Percentiles rank a stretch among this genome's conserved stretches.
Conservation (phyloP, 1,284 basidiomycete genomes). For the Mycena sp. region DNA sequence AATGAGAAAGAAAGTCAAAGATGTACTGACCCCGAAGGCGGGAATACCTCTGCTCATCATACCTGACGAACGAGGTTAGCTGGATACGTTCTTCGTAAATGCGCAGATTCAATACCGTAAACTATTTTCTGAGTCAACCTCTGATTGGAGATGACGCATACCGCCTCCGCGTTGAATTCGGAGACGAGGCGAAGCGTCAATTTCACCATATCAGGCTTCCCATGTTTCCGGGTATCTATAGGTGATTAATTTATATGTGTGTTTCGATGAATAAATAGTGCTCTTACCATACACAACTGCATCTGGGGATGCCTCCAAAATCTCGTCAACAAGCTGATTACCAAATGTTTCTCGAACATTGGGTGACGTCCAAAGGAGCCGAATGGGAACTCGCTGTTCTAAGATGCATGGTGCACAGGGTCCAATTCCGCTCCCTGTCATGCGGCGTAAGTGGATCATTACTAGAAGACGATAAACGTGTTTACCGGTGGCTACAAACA, state of each 20-base stretch:
- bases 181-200: slow-evolving; percentile 53
- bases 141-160: slow-evolving; percentile 69
- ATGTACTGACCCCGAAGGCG: slow-evolving; percentile 20
- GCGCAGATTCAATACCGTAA: slow-evolving; percentile 52
- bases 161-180: slow-evolving; percentile 70
- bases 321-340: slow-evolving; percentile 63
- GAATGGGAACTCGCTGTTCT: slow-evolving; percentile 59
- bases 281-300: slow-evolving; percentile 66
- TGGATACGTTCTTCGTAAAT: no score
- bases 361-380: slow-evolving; percentile 67
- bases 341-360: slow-evolving; percentile 70
- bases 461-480: background rate
- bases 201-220: slow-evolving; percentile 73
- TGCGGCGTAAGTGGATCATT: background rate
- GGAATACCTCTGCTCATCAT: slow-evolving; percentile 25
- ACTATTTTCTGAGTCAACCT: slow-evolving; percentile 69
- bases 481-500: slow-evolving; percentile 56
- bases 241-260: background rate
- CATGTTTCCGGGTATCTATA: slow-evolving; percentile 63
- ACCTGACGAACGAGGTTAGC: background rate
- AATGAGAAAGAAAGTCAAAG: no score
- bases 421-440: slow-evolving; percentile 68
- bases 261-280: background rate
- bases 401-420: slow-evolving; percentile 66
- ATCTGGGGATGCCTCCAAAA: slow-evolving; percentile 59